A percentile compares a stretch with the other conserved stretches of the same genome.
Conservation (phyloP, 1,284 basidiomycete genomes). For the Ceratobasidium sp. region DNA sequence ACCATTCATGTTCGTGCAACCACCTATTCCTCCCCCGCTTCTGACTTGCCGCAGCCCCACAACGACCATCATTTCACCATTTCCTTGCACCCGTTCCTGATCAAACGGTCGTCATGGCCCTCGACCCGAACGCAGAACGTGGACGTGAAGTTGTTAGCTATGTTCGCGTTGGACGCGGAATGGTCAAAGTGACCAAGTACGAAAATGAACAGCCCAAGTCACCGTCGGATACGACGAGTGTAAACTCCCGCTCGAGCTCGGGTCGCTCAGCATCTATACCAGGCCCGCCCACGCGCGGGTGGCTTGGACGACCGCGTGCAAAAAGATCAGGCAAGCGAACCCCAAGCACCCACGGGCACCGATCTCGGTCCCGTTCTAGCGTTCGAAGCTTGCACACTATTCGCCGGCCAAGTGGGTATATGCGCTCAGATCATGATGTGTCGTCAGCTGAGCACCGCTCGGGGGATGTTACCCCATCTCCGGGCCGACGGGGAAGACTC, state of each 20-base stretch:
- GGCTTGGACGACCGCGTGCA: slow-evolving; percentile 21
- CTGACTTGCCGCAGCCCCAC: not conserved
- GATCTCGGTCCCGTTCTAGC: slow-evolving; percentile 33
- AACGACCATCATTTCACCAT: slow-evolving; percentile 1
- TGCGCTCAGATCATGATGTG: slow-evolving; percentile 31
- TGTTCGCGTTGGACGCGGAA: slow-evolving; percentile 36
- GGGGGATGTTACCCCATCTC: slow-evolving; percentile 1
- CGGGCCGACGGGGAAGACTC: slow-evolving; percentile 23
- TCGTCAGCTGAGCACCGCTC: slow-evolving; percentile 2
- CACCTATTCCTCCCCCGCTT: not conserved
- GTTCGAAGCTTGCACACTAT: slow-evolving; percentile 18
- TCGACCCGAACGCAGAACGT: slow-evolving; percentile 25
- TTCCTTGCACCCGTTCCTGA: not conserved
- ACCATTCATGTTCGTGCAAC: not conserved
- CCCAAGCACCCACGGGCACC: slow-evolving; percentile 12
- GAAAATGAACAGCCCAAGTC: slow-evolving; percentile 39
- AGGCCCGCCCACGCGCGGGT: slow-evolving; percentile 17
- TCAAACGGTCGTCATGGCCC: slow-evolving; percentile 6
- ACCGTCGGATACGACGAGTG: slow-evolving; percentile 22
- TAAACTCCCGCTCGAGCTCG: slow-evolving; percentile 29
- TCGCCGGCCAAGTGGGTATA: slow-evolving; percentile 16
- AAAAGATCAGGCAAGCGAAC: slow-evolving; percentile 10
- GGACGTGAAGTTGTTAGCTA: slow-evolving; percentile 35
- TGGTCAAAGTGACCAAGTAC: slow-evolving; percentile 40
- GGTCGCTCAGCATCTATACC: slow-evolving; percentile 18